phyloP scores from a whole-genome alignment of 2,329 filamentous ascomycete genomes.

The Dactylonectria macrodidyma region DNA sequence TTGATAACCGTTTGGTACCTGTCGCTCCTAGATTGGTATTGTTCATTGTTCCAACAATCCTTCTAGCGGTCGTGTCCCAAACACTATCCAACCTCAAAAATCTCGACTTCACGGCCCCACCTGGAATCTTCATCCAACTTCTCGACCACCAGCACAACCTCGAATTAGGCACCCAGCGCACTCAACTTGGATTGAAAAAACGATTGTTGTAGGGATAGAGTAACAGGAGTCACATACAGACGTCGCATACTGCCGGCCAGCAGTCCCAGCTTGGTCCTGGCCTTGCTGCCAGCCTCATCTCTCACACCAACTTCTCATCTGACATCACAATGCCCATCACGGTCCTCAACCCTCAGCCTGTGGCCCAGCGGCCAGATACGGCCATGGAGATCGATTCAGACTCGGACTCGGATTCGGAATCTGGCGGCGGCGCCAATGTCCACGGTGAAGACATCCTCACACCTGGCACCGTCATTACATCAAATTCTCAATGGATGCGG shows the following conservation, averaged over 20 bases:
- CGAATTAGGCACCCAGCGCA: conserved; percentile 14
- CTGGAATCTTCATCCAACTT: conserved; percentile 46
- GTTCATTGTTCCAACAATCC: background rate
- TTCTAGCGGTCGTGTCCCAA: conserved; percentile 20
- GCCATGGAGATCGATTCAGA: conserved; percentile 33
- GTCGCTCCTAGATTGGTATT: too few relatives aligned
- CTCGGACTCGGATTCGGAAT: conserved; percentile 61
- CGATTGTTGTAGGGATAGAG: background rate
- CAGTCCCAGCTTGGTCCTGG: conserved; percentile 13
- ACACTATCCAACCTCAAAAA: conserved; percentile 42
- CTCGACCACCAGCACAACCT: conserved; percentile 28
- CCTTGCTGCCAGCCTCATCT: conserved; percentile 29
- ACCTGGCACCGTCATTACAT: conserved; percentile 89
- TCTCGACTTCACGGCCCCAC: conserved; percentile 49
- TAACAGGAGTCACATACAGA: background rate
- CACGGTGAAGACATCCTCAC: conserved; percentile 78
- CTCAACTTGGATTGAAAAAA: background rate
- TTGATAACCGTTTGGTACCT: too few relatives aligned
- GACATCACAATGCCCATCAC: conserved; percentile 62
- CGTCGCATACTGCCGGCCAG: background rate
- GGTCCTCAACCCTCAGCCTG: conserved; percentile 60
- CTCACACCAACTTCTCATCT: conserved; percentile 30
- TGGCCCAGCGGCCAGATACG: conserved; percentile 41
- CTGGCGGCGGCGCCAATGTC: conserved; percentile 62
- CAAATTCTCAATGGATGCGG: conserved; percentile 97